These are phyloP conservation scores for Dichotomocladium elegans DNA, from an alignment of 371 early-diverging fungal species.

Conservation along the genomic window DNA sequence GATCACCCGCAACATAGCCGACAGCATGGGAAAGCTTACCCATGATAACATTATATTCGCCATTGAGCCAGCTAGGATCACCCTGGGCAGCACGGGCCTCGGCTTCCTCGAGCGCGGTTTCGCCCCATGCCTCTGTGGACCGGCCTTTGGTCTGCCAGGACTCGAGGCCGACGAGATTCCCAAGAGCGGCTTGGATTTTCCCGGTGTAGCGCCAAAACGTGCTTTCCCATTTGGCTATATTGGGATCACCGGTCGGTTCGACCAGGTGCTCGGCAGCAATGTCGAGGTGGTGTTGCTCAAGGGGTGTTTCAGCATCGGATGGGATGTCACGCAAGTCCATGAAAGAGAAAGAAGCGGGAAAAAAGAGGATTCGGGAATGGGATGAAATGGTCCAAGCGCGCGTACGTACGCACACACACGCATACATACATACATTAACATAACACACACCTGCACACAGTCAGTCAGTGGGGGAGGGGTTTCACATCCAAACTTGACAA, in stretches of 20 bases:
- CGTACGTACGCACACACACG: too few relatives aligned
- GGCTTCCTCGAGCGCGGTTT: constrained; percentile 23
- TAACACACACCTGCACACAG: too few relatives aligned
- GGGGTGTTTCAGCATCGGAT: too few relatives aligned
- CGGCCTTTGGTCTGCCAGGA: constrained; percentile 23
- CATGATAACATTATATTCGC: constrained; percentile 40
- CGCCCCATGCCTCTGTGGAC: constrained; percentile 21
- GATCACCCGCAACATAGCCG: constrained; percentile 40
- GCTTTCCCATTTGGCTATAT: constrained; percentile 20
- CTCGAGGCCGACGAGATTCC: constrained; percentile 20
- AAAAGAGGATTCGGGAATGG: too few relatives aligned
- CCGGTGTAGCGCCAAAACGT: constrained; percentile 31
- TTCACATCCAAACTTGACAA: too few relatives aligned
- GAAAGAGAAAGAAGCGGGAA: too few relatives aligned
- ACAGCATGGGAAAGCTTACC: constrained; percentile 25
- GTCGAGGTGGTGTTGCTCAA: neutral
- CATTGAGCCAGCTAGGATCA: constrained; percentile 33
- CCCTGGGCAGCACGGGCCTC: constrained; percentile 14
- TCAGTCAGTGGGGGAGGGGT: too few relatives aligned
- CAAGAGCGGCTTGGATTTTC: constrained; percentile 25
- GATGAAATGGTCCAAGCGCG: too few relatives aligned
- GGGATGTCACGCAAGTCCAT: too few relatives aligned
- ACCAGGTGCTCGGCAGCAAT: neutral
- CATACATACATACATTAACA: too few relatives aligned
- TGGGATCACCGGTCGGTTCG: constrained; percentile 17